phyloP scores from a whole-genome alignment of 257 asterid genomes.

The Mitragyna speciosa region DNA sequence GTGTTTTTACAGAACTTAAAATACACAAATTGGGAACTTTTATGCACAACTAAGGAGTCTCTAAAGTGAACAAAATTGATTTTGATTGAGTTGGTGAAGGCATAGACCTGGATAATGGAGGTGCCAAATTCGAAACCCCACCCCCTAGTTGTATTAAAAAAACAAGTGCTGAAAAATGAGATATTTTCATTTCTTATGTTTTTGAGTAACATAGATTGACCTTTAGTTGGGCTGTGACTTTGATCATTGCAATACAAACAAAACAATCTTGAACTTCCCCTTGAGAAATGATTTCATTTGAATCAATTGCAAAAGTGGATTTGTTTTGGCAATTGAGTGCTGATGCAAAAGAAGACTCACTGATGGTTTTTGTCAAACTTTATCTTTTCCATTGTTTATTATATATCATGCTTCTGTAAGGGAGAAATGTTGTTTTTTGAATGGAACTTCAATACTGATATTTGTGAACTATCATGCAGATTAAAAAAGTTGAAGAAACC shows the following conservation, averaged over 20 bases:
- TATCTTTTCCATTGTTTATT: background rate
- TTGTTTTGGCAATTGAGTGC: background rate
- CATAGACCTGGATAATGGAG: no score
- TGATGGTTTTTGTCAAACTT: background rate
- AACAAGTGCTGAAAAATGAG: background rate
- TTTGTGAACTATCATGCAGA: constrained; percentile 38
- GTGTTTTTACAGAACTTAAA: constrained; percentile 1
- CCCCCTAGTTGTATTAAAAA: no score
- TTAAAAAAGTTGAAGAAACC: constrained; percentile 56
- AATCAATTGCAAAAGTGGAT: background rate
- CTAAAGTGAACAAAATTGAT: background rate
- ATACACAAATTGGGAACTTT: background rate
- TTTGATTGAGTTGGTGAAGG: no score
- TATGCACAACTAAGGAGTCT: background rate
- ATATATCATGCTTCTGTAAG: background rate
- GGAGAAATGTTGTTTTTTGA: background rate
- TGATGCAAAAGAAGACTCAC: background rate
- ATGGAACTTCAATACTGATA: background rate
- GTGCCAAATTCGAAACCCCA: no score
- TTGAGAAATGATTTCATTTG: background rate
- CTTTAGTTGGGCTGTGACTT: background rate
- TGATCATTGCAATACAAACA: background rate
- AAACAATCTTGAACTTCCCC: background rate
- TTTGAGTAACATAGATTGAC: background rate
- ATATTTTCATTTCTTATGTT: background rate